Evolutionary conservation across 768 basidiomycete species (phyloP), one percentile per base, ranked within the genome.

Genomic region (Boletus eberwhitei): DNA sequence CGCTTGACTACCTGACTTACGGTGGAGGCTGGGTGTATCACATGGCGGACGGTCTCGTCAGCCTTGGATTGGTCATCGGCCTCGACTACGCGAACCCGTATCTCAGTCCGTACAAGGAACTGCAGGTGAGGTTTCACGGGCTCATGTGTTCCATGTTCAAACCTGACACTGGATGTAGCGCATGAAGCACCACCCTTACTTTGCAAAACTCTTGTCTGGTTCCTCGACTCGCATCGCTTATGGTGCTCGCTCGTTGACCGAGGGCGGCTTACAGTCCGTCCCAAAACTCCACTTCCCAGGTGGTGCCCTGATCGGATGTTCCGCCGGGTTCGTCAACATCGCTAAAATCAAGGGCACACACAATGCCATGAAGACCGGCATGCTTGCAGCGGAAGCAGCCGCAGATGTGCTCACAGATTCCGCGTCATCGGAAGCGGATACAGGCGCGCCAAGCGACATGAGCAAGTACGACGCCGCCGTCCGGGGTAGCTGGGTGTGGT

Each of bases 321-420:
- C 93, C 0, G 97, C 95, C 1, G 96, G 96, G 13, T 94, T 98
- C 69, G 81, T 99, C 56, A 98, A 98, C 73, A 81, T 97, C 12
- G 88, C 95, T 14, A 98, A 97, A 74, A 98, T 99, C 73, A 98
- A 98, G 68, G 96, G 96, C 14, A 96, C 95, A 0, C 97, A 98
- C 69, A 98, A 95, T 55, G 94, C 96, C 3, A 98, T 99, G 97
- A 95, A 98, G 79, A 92, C 88, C 36, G 97, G 97, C 29, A 98
- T 98, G 88, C 78, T 98, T 19, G 96, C 94, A 29, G 96, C 93
- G 1, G 95, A 99, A 69, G 80, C 90, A 0, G 91, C 91, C 0
- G 93, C 78, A 60, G 78, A 84, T 6, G 80, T 80, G 5, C 72
- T 96, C 47, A 52, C 71, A 55, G 62, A 61, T 22, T 56, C 70